Base-by-base conservation (phyloP, 108 stramenopile genomes). In the Cyclotella distinguenda region DNA sequence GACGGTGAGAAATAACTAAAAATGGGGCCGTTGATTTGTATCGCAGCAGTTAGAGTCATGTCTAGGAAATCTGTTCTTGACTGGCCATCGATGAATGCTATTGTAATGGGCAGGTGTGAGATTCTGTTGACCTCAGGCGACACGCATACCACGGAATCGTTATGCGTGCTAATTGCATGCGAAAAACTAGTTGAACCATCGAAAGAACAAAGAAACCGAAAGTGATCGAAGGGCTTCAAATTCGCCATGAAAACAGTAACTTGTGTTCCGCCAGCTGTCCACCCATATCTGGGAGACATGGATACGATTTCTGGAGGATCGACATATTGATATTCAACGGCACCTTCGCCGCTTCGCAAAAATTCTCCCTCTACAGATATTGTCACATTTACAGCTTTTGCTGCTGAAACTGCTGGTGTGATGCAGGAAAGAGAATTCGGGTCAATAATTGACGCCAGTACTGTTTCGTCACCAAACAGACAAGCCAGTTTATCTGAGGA, bases 351-450 rank as follows among this genome's bases (percentile, higher is more conserved):
- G 31, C 31, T 42, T 23, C 30, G 54, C 16, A 61, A 50, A 42
- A 28, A 53, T 50, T 76, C 66, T 5, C 66, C 74, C n/a, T 67
- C 74, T 23, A 76, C 66, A 57, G 74, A 68, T 19, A 76, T 31
- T 11, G 66, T 57, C 18, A 76, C 53, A 32, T 56, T 46, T 8
- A 68, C 66, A 5, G 31, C 26, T 15, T 27, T n/a, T 11, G 27
- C 16, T 23, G 10, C 33, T 3, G 47, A 39, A 19, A 48, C 36
- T 32, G 2, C 1, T 9, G 74, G 74, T 38, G 60, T 55, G 3
- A 32, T 22, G 36, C 74, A 76, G 5, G 43, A 39, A 0, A 63
- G 60, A 25, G 66, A 53, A 28, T 76, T 76, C 4, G 31, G n/a
- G 4, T 66, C 53, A 18, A 47, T 16, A 38, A 30, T 51, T 0